phyloP scores from a whole-genome alignment of 345 rosid species.

The Excoecaria agallocha region DNA sequence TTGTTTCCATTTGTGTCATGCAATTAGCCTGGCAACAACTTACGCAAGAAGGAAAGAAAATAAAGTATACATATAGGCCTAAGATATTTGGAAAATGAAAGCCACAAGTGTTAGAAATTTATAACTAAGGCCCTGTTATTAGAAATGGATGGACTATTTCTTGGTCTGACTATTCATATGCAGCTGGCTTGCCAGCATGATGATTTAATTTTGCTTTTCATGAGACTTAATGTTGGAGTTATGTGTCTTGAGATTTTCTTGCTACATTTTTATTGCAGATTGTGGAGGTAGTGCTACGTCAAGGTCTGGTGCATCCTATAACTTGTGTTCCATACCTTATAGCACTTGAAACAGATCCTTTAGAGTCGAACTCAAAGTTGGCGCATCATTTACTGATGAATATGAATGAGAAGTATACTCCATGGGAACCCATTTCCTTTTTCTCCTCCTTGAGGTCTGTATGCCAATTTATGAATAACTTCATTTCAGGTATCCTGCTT shows the following conservation, averaged over 20 bases:
- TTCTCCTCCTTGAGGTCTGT: background rate
- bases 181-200: background rate
- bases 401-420: constrained; percentile 93
- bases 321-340: constrained; percentile 97
- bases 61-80: background rate
- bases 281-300: constrained; percentile 94
- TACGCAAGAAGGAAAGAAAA: background rate
- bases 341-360: constrained; percentile 98
- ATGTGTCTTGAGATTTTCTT: background rate
- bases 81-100: background rate
- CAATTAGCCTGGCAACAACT: background rate
- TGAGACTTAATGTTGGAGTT: background rate
- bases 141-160: constrained; percentile 1
- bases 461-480: constrained; percentile 24
- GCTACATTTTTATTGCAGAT: constrained; percentile 50
- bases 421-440: constrained; percentile 1
- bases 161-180: background rate
- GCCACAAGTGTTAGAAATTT: background rate
- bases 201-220: background rate
- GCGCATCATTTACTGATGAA: constrained; percentile 98
- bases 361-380: constrained; percentile 85
- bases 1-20: background rate
- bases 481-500: constrained; percentile 85
- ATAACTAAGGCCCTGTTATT: no score
- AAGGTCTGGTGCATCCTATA: constrained; percentile 99